Base-by-base conservation (phyloP, 306 rosid genomes). In the Spatholobus suberectus region DNA sequence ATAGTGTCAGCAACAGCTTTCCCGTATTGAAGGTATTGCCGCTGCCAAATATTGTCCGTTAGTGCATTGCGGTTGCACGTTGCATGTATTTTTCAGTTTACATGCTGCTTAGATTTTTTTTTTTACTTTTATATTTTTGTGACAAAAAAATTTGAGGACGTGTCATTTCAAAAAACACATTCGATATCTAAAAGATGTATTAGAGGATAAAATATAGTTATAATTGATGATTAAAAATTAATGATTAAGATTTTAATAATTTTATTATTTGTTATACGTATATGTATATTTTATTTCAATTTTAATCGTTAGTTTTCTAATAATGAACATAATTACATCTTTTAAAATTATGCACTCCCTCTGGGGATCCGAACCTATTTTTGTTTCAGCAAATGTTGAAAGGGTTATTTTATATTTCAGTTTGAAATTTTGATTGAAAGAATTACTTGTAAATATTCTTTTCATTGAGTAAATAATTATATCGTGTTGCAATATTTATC, bases 1-100 rank as follows among this genome's bases (percentile, higher is more conserved):
- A 24, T n/a, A n/a, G n/a, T n/a, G 37, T 70, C 70, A 26, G 77
- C 69, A 51, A 4, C 74, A 35, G 70, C 15, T 1, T 70, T 69
- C 32, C 6, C 21, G 8, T 52, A 68, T 79, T 54, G 65, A 47
- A 6, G 29, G 8, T 63, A 18, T 40, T 52, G 49, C n/a, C n/a
- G 4, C 55, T 4, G 20, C 63, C 32, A 32, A 29, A 63, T n/a
- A 78, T 18, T 21, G 70, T 40, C 24, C 3, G 38, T 7, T 34
- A 41, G 44, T 43, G 59, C 32, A 14, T 18, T 32, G 47, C 43
- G 49, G 43, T 20, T 62, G 47, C 32, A 5, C 47, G 43, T 9
- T 69, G 23, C 15, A 8, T n/a, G 14, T 73, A 18, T 21, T 37
- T 23, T 5, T n/a, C n/a, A n/a, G 14, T 74, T 71, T 20, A 3